Conservation (phyloP, 1,284 basidiomycete genomes). For the Anthracocystis walkeri region DNA sequence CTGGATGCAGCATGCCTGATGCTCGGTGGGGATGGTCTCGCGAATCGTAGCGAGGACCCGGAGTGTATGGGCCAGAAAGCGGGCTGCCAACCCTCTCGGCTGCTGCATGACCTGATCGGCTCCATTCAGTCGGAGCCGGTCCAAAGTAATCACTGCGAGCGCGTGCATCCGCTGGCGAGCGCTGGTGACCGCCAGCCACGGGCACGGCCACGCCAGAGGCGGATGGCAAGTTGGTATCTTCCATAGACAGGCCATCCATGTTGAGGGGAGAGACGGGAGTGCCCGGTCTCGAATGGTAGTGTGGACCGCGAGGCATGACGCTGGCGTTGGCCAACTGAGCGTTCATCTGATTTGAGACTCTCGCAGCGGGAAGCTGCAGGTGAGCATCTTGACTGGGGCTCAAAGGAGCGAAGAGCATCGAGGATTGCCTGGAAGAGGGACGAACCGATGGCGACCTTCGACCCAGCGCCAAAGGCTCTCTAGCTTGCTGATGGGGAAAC, state of each 20-base stretch:
- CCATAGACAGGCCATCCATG: constrained; percentile 52
- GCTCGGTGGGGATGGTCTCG: constrained; percentile 21
- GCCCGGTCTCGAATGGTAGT: constrained; percentile 37
- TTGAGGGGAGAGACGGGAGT: constrained; percentile 55
- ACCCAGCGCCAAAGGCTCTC: constrained; percentile 7
- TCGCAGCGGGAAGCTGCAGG: not conserved
- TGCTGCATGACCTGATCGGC: constrained; percentile 10
- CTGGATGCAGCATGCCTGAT: constrained; percentile 15
- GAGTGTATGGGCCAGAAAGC: not conserved
- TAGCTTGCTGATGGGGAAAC: constrained; percentile 4
- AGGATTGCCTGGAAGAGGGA: constrained; percentile 32
- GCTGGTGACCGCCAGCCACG: constrained; percentile 16
- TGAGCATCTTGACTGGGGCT: constrained; percentile 35
- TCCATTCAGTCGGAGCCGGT: constrained; percentile 21
- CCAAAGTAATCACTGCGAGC: constrained; percentile 45
- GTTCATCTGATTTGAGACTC: constrained; percentile 8
- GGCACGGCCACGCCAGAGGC: constrained; percentile 41
- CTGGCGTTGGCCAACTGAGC: constrained; percentile 13
- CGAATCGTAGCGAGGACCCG: constrained; percentile 15
- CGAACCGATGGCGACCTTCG: constrained; percentile 23
- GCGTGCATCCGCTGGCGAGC: constrained; percentile 29
- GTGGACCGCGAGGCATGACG: constrained; percentile 15
- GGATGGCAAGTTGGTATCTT: constrained; percentile 34
- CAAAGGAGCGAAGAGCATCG: constrained; percentile 51
- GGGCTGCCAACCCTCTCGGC: constrained; percentile 27